Percentiles rank a stretch among this genome's conserved stretches.
phyloP scores from a whole-genome alignment of 805 yeast species.

The Sugiyamaella mastotermitis region DNA sequence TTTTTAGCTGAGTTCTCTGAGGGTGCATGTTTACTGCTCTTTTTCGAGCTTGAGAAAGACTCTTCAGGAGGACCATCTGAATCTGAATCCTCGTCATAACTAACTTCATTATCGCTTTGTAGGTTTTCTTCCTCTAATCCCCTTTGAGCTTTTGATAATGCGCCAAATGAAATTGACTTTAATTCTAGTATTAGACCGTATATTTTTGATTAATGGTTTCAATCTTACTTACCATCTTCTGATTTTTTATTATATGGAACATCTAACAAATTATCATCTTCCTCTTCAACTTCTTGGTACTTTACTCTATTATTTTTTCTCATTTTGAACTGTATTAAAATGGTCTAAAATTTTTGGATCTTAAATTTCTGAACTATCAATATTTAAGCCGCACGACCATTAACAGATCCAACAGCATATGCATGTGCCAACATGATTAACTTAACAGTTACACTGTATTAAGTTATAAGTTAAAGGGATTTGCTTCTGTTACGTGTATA shows the following conservation, averaged over 20 bases:
- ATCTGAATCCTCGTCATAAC: slow-evolving; percentile 8
- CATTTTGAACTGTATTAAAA: no score
- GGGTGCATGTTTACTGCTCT: slow-evolving; percentile 80
- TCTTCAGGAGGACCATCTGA: slow-evolving; percentile 17
- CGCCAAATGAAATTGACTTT: slow-evolving; percentile 23
- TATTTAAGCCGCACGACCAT: no score
- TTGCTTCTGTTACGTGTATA: no score
- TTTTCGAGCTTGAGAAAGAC: slow-evolving; percentile 18
- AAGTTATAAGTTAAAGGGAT: no score
- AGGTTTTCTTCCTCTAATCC: slow-evolving; percentile 11
- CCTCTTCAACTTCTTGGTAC: background rate
- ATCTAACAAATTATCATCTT: background rate
- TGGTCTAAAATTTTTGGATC: no score
- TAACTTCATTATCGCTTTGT: slow-evolving; percentile 3
- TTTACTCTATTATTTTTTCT: no score
- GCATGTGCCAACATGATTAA: no score
- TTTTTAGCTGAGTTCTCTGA: slow-evolving; percentile 67
- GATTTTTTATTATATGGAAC: background rate
- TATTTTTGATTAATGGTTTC: no score
- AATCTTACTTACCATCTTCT: no score
- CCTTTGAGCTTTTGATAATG: slow-evolving; percentile 24
- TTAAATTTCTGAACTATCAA: no score
- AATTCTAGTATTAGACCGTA: slow-evolving; percentile 7
- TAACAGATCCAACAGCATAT: no score
- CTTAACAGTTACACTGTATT: no score